Evolutionary conservation across 2,329 filamentous ascomycete genomes (phyloP), one percentile per base, ranked within the genome.

Genomic region (Microdochium trichocladiopsis): DNA sequence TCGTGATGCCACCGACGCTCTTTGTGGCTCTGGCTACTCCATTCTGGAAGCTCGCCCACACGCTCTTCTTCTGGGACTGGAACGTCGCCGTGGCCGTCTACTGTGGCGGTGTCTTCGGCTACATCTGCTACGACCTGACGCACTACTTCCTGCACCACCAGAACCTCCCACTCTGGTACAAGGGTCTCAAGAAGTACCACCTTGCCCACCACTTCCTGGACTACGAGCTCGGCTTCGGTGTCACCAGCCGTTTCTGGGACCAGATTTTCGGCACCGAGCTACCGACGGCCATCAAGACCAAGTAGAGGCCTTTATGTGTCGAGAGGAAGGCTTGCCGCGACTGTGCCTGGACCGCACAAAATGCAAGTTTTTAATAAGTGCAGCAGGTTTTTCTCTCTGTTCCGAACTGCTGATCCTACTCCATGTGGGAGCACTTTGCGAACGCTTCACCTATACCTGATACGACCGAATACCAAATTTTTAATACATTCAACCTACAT

Each of bases 141-240:
- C 94, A 99, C 70, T 99, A 97, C 78, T 99, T 99, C 79, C 80
- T 99, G 37, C 94, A 99, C 70, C 94, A 99, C 74, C 83, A 88
- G 72, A 95, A 90, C 62, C 83, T 99, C 2, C 94, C 94, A 16
- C 73, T 85, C 2, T 96, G 90, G 80, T 97, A 95, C 75, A 89
- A 88, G 71, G 78, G 84, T 58, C 82, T 97, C 62, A 99, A 99
- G 84, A 97, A 96, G 72, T 95, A 96, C 66, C 94, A 99, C 67
- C 84, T 99, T 25, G 84, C 91, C 67, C 94, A 99, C 68, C 94
- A 99, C 73, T 99, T 96, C 71, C 90, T 94, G 56, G 94, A 99
- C 69, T 99, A 95, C 68, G 88, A 99, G 71, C 93, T 96, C 59
- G 94, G 94, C 50, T 99, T 97, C 62, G 94, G 94, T 52, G 93